Evolutionary conservation across 1,139 yeast genomes (phyloP), one percentile per base, ranked within the genome.

Genomic region (Hansenula sp.): DNA sequence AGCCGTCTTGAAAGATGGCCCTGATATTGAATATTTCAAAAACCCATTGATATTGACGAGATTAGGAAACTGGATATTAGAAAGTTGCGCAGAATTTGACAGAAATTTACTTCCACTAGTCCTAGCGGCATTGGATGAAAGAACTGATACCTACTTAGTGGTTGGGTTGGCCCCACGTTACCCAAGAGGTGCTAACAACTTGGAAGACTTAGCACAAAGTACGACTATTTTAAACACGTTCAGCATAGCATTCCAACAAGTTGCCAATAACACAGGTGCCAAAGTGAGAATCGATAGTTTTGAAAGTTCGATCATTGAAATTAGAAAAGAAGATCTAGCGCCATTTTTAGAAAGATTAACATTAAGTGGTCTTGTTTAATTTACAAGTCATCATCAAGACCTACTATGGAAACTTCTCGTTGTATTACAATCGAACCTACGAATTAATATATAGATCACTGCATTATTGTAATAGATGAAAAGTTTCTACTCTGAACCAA

Each of bases 231-330:
- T 84, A 42, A 93, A 93, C 60, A 83, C 89, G 18, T 93, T 93
- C 60, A 91, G 96, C 41, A 79, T 85, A 46, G 96, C 96, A 33
- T 93, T 93, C 63, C 96, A 88, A 60, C 86, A 84, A 53, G 84
- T 90, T 34, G 94, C 96, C 2, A 75, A 72, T 40, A 76, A 79
- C 11, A 84, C 95, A 13, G 93, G 91, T 33, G 97, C 98, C 6
- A 83, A 87, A 54, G 91, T 90, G 30, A 76, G 94, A 57, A 84
- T 93, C 49, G 98, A 94, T 63, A 89, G 96, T 56, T 93, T 93
- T 65, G 98, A 93, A 59, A 87, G 96, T 50, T 83, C 97, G 3
- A 88, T 93, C 32, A 89, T 94, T 37, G 98, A 93, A 65, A 83
- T 94, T 40, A 70, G 89, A 47, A 84, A 83, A 59, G 96, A 90